Conservation (phyloP, 768 basidiomycete species). For the Naematelia aurantialba region DNA sequence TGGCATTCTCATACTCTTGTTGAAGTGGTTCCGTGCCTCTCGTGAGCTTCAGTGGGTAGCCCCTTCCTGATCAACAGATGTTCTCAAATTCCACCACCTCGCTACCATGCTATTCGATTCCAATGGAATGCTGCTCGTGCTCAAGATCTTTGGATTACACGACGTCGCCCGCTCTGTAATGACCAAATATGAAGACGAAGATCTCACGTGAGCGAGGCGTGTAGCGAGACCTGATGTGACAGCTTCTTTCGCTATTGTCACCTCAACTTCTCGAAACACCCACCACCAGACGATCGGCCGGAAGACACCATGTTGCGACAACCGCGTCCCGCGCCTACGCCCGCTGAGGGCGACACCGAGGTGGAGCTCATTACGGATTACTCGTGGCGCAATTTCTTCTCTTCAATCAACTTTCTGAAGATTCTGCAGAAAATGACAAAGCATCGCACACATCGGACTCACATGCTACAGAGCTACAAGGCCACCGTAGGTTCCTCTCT, state of each 20-base stretch:
- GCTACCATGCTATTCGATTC: constrained; percentile 94
- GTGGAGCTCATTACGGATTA: constrained; percentile 88
- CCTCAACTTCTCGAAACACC: constrained; percentile 65
- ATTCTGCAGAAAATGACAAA: constrained; percentile 98
- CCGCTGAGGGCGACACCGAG: constrained; percentile 73
- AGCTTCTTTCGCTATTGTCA: constrained; percentile 98
- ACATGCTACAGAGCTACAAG: constrained; percentile 96
- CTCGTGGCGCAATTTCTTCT: constrained; percentile 97
- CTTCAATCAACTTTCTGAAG: constrained; percentile 93
- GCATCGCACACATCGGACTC: constrained; percentile 85
- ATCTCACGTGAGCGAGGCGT: constrained; percentile 46
- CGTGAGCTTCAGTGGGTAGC: constrained; percentile 59
- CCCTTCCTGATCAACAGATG: constrained; percentile 57
- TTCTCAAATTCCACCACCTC: constrained; percentile 97
- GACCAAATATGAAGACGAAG: constrained; percentile 71
- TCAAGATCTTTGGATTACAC: constrained; percentile 98
- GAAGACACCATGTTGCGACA: constrained; percentile 64
- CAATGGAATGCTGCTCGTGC: constrained; percentile 83
- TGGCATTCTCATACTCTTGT: constrained; percentile 77
- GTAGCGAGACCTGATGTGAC: constrained; percentile 2
- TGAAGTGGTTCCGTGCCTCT: constrained; percentile 99
- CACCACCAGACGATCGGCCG: constrained; percentile 57
- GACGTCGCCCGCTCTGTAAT: constrained; percentile 79
- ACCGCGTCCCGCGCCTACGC: constrained; percentile 54
- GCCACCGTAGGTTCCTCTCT: constrained; percentile 66